Base-by-base conservation (phyloP, 1,284 basidiomycete genomes). In the Agaricales sp. region DNA sequence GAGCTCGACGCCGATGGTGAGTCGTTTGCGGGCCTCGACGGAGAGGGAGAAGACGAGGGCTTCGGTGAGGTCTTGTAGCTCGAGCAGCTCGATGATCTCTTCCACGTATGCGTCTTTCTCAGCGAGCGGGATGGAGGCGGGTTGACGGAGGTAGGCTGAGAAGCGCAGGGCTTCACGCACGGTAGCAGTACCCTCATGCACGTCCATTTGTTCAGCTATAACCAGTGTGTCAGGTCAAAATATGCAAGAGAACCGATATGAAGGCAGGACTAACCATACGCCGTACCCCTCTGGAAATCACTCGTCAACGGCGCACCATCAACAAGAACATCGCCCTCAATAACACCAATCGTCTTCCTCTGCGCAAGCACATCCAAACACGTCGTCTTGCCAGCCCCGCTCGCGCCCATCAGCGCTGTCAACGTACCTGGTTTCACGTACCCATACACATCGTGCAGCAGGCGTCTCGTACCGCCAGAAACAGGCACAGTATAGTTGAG, bases 101-200 rank as follows among this genome's bases (percentile, higher is more conserved):
- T 87, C 84, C 24, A 86, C 83, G 51, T 92, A 94, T 38, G 71
- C 74, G 48, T 90, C 75, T 70, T 94, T 95, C 61, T 95, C 92
- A 49, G 74, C 75, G 55, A 77, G 75, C 1, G 88, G 62, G 16
- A 92, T 73, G 47, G 76, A 67, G 2, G 75, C 73, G 1, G 91
- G 87, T 61, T 96, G 92, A n/a, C 92, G 81, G 20, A 96, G 75
- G 61, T 92, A 79, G 0, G 93, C 92, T 6, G 86, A 90, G 72
- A 96, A 95, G 12, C 83, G 77, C 59, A 96, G 74, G 1, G 93
- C 92, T 62, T 96, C 92, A 19, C 92, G 83, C 41, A 95, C 87
- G 12, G 87, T 87, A 12, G 90, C 79, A 11, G 87, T 91, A 52
- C 63, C 84, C 64, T 92, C 88, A 62, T 94, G 92, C 1, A 87